Evolutionary conservation across 106 monocot species (phyloP).

Genomic region (Dendrobium huoshanense): DNA sequence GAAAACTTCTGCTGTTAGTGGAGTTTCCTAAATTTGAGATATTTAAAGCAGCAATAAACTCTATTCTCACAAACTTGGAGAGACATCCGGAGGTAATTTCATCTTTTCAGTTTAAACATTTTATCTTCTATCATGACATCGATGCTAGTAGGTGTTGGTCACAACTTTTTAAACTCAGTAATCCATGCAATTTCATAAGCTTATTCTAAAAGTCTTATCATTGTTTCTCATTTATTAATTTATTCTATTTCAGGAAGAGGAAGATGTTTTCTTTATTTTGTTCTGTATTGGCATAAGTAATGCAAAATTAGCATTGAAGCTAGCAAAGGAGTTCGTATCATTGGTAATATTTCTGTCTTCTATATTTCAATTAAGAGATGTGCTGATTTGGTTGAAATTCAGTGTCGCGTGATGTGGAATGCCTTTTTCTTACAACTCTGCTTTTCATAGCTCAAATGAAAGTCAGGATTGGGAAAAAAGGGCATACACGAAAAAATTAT

Average conservation of each 20-base stretch:
- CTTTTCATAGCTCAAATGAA: too few species aligned
- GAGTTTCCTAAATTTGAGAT: slow-evolving; percentile 35
- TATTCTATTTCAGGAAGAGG: slow-evolving; percentile 57
- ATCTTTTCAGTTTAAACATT: background rate
- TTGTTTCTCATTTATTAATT: background rate
- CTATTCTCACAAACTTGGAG: slow-evolving; percentile 49
- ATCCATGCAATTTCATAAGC: background rate
- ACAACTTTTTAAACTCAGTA: background rate
- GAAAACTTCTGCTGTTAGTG: slow-evolving; percentile 43
- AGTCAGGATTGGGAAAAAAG: background rate
- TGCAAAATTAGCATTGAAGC: slow-evolving; percentile 36
- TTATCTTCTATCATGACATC: background rate
- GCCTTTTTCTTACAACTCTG: too few species aligned
- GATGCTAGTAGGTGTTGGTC: background rate
- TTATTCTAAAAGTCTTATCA: background rate
- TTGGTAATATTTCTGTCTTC: slow-evolving; percentile 33
- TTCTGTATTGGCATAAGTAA: slow-evolving; percentile 55
- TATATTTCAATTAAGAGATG: background rate
- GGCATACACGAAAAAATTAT: background rate
- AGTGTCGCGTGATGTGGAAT: too few species aligned
- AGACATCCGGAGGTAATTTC: slow-evolving; percentile 46
- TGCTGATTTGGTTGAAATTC: background rate
- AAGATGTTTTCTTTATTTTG: slow-evolving; percentile 53
- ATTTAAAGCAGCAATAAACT: slow-evolving; percentile 40
- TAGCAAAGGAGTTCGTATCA: slow-evolving; percentile 32